Percentiles rank a stretch among this genome's conserved stretches.
Evolutionary conservation across 2,329 filamentous ascomycete species (phyloP).

Genomic region (Arachnomyces sp.): DNA sequence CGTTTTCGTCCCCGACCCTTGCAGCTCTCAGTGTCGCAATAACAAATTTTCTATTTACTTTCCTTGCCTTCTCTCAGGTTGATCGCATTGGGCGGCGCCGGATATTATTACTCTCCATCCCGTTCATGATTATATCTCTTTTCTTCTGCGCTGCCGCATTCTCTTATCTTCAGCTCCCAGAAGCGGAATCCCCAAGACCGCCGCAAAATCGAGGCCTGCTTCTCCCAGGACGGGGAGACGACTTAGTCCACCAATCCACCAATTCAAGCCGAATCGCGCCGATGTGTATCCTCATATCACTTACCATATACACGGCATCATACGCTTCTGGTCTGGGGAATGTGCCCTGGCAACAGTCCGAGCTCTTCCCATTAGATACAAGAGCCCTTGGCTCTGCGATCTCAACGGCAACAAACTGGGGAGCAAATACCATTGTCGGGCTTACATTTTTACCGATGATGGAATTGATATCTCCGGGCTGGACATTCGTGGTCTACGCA

Average conservation of each 20-base stretch:
- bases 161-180: slow-evolving; percentile 48
- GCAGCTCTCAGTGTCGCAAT: slow-evolving; percentile 71
- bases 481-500: slow-evolving; percentile 78
- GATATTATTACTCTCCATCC: slow-evolving; percentile 74
- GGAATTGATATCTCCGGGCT: slow-evolving; percentile 61
- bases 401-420: slow-evolving; percentile 74
- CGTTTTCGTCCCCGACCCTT: slow-evolving; percentile 69
- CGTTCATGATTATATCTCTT: slow-evolving; percentile 71
- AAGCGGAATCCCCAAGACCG: slow-evolving; percentile 15
- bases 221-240: slow-evolving; percentile 7
- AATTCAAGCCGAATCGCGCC: slow-evolving; percentile 37
- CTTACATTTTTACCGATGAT: slow-evolving; percentile 84
- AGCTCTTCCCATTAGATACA: slow-evolving; percentile 66
- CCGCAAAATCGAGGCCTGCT: slow-evolving; percentile 17
- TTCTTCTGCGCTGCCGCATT: slow-evolving; percentile 66
- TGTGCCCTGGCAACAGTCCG: slow-evolving; percentile 93
- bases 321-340: slow-evolving; percentile 86
- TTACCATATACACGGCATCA: slow-evolving; percentile 74
- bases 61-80: slow-evolving; percentile 66
- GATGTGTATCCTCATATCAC: slow-evolving; percentile 59
- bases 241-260: slow-evolving; percentile 9
- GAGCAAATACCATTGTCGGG: slow-evolving; percentile 75
- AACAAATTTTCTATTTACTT: slow-evolving; percentile 73
- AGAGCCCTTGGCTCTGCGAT: slow-evolving; percentile 55
- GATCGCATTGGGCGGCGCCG: slow-evolving; percentile 70